Conservation (phyloP, 345 rosid species). For the Geranium brycei region DNA sequence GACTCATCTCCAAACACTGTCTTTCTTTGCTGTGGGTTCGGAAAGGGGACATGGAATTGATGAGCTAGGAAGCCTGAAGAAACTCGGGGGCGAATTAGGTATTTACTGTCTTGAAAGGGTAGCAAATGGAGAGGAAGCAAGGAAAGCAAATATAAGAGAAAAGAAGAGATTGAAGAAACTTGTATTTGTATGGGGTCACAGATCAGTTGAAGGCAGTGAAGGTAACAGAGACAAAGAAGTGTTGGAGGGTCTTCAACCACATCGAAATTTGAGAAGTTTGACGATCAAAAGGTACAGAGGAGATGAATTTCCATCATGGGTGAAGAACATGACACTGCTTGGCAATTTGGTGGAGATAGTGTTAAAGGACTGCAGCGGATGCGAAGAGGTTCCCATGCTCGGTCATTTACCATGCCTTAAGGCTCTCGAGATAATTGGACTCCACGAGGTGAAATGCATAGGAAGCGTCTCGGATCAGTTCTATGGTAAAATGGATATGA, state of each 20-base stretch:
- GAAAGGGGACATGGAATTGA: not conserved
- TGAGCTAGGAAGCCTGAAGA: not conserved
- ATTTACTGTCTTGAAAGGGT: not conserved
- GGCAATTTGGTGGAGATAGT: not conserved
- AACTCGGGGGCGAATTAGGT: not conserved
- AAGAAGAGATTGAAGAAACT: not conserved
- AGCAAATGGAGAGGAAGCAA: not conserved
- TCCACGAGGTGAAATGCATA: not conserved
- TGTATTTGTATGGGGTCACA: not conserved
- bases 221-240: not conserved
- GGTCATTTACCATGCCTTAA: not conserved
- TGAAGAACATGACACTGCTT: not conserved
- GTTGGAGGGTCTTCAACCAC: not conserved
- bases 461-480: not conserved
- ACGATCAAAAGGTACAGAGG: not conserved
- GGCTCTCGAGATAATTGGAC: not conserved
- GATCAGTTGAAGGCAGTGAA: too few species aligned
- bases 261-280: not conserved
- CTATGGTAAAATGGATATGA: not conserved
- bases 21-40: not conserved
- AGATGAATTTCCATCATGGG: not conserved
- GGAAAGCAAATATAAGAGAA: not conserved
- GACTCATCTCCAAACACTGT: not conserved
- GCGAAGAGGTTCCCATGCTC: not conserved
- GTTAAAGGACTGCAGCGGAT: not conserved